These are phyloP conservation scores for Pleoardoris graminearum DNA, from an alignment of 2,329 filamentous ascomycete species.

Conservation along the genomic window DNA sequence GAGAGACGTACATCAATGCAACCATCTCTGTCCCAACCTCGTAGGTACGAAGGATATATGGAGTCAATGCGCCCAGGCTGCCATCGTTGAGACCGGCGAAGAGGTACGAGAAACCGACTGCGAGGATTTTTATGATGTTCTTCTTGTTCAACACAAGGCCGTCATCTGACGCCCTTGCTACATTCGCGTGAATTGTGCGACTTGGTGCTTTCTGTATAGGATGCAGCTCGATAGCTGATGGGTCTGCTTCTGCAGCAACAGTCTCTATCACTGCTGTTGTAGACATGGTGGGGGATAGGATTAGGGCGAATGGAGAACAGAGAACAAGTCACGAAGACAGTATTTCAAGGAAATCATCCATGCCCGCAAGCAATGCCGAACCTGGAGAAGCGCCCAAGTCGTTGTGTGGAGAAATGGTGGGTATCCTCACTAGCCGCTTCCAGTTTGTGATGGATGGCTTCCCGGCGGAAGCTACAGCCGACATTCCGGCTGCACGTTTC, in stretches of 20 bases:
- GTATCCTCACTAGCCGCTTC: neutral
- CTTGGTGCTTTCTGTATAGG: neutral
- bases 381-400: neutral
- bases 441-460: neutral
- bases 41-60: constrained; percentile 64
- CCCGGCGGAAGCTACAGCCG: constrained; percentile 6
- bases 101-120: constrained; percentile 62
- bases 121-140: constrained; percentile 52
- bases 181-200: neutral
- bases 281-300: neutral
- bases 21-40: constrained; percentile 52
- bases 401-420: neutral
- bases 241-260: neutral
- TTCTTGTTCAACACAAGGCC: constrained; percentile 10
- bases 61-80: constrained; percentile 64
- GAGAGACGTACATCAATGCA: constrained; percentile 51
- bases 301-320: neutral
- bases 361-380: constrained; percentile 11
- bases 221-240: constrained; percentile 9
- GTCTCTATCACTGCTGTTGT: neutral
- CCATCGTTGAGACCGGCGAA: constrained; percentile 68
- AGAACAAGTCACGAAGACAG: neutral
- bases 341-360: neutral
- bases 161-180: neutral
- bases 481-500: neutral